Evolutionary conservation across 768 basidiomycete species (phyloP).

Genomic region (Trichaptum fuscoviolaceum): DNA sequence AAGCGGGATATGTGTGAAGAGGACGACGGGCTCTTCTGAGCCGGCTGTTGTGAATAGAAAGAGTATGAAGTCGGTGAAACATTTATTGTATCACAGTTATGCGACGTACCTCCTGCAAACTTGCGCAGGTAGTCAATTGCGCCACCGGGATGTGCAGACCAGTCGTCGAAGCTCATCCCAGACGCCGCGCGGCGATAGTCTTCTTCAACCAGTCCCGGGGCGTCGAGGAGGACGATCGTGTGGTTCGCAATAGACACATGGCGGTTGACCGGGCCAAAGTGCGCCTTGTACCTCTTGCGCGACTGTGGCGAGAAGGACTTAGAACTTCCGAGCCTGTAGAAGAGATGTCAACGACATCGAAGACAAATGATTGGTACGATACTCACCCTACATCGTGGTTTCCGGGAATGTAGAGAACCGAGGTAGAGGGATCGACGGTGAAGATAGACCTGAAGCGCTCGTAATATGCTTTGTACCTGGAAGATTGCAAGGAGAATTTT

Average conservation of each 20-base stretch:
- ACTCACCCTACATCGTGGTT: conserved; percentile 85
- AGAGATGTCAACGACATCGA: conserved; percentile 10
- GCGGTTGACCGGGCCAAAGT: conserved; percentile 74
- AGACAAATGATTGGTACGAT: conserved; percentile 3
- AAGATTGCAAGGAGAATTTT: neutral
- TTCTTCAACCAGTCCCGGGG: conserved; percentile 70
- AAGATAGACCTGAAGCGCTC: conserved; percentile 71
- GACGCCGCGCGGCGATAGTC: conserved; percentile 45
- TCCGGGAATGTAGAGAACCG: conserved; percentile 74
- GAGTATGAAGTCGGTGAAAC: neutral
- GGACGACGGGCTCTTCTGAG: conserved; percentile 46
- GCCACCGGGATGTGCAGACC: conserved; percentile 48
- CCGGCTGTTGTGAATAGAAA: conserved; percentile 27
- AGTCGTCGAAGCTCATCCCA: conserved; percentile 37
- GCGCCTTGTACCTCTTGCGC: conserved; percentile 56
- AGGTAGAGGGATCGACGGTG: conserved; percentile 37
- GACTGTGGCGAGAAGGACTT: conserved; percentile 39
- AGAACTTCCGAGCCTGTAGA: conserved; percentile 40
- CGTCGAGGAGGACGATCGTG: conserved; percentile 66
- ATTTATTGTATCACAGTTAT: conserved; percentile 5
- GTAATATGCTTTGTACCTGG: conserved; percentile 72
- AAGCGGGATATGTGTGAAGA: conserved; percentile 90
- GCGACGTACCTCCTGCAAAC: conserved; percentile 36
- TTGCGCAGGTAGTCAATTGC: conserved; percentile 50
- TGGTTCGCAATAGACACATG: conserved; percentile 64